Base-by-base conservation (phyloP, 805 yeast species). In the Wickerhamomyces hampshirensis region DNA sequence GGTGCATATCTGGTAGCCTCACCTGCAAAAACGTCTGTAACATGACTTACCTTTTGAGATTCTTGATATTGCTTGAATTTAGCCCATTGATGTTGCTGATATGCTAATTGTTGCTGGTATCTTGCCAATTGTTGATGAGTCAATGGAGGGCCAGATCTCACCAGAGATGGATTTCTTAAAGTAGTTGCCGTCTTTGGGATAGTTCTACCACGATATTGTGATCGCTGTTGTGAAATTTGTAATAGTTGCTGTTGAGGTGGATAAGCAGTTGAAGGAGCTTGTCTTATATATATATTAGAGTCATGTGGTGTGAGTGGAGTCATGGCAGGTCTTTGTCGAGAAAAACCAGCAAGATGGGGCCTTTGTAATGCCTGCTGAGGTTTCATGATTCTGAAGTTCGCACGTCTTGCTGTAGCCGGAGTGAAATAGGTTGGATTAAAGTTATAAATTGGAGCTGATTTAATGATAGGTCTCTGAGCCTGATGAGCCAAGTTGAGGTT, bases 11-110 rank as follows among this genome's bases (percentile, higher is more conserved):
- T 62, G 13, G 68, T 55, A 28, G 60, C 59, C 40, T 69, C 73
- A 3, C 70, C 71, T 36, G 62, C 63, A 44, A 69, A 73, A 3
- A 73, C 74, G 47, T 73, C 79, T 5, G 73, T 64, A 2, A 71
- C 75, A 30, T 64, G 60, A 28, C 36, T 46, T 8, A 38, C 47
- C 21, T 42, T 44, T 32, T 39, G 42, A 3, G 50, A 42, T n/a
- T 48, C 48, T 23, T 46, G 48, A 16, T 48, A 53, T 18, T 46
- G 44, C 24, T 47, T 48, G 30, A 53, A 51, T 29, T 50, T 53
- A 12, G 50, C 45, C 54, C 55, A 47, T 24, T 50, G 54, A 13
- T 47, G 50, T 21, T 53, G 55, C 18, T 53, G 55, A 28, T 40
- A 46, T 5, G 49, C 48, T 15, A 47, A 12, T 23, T 51, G 56